phyloP scores from a whole-genome alignment of 2,329 filamentous ascomycete genomes.

The Neopestalotiopsis sp. region DNA sequence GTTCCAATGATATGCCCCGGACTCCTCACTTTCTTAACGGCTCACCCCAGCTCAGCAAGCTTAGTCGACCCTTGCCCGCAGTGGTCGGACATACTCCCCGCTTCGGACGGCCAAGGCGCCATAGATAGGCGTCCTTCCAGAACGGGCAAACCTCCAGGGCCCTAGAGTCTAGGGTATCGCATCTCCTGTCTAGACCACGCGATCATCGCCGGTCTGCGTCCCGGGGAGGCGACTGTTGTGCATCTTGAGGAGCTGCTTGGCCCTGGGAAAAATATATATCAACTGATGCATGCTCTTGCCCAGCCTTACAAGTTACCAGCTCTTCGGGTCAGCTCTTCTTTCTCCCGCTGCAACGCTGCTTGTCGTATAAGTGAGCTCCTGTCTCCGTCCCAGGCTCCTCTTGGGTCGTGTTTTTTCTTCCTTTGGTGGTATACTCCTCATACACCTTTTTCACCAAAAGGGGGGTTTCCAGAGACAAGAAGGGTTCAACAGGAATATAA shows the following conservation, averaged over 20 bases:
- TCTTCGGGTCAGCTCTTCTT: slow-evolving; percentile 11
- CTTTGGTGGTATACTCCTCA: background rate
- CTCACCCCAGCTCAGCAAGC: background rate
- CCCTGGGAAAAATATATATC: slow-evolving; percentile 22
- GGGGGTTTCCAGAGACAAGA: slow-evolving; percentile 1
- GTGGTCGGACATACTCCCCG: slow-evolving; percentile 12
- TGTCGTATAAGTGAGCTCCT: slow-evolving; percentile 1
- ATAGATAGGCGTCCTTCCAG: slow-evolving; percentile 36
- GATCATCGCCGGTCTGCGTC: slow-evolving; percentile 28
- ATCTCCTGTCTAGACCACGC: slow-evolving; percentile 30
- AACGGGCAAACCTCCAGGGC: slow-evolving; percentile 34
- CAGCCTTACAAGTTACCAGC: slow-evolving; percentile 6
- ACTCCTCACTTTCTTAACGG: background rate
- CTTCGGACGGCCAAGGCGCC: slow-evolving; percentile 18
- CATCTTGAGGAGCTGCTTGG: slow-evolving; percentile 22
- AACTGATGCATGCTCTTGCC: slow-evolving; percentile 19
- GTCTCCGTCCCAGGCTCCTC: slow-evolving; percentile 3
- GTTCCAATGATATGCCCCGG: slow-evolving; percentile 11
- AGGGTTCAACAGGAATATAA: slow-evolving; percentile 8
- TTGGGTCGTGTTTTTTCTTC: background rate
- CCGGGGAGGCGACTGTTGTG: slow-evolving; percentile 18
- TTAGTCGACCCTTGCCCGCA: slow-evolving; percentile 9
- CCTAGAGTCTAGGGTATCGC: slow-evolving; percentile 26
- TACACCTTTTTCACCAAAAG: background rate
- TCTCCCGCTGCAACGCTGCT: background rate